Conservation (phyloP, 2,329 filamentous ascomycete species). For the Penicillium brevicompactum region DNA sequence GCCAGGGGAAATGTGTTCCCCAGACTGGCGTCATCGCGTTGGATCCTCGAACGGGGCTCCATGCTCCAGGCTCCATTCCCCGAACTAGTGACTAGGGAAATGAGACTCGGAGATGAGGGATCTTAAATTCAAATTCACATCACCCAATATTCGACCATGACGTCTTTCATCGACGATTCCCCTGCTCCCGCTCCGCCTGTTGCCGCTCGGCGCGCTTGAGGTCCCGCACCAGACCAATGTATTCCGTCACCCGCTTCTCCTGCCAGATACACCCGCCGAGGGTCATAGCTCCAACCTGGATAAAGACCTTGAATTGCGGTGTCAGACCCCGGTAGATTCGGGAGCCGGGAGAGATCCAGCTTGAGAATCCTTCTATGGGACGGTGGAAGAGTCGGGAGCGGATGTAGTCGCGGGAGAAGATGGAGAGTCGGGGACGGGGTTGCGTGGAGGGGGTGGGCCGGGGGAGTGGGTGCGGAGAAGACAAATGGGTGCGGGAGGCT, state of each 20-base stretch:
- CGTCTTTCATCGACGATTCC: constrained; percentile 11
- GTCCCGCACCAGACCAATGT: constrained; percentile 46
- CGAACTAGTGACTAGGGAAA: neutral
- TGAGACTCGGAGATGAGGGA: neutral
- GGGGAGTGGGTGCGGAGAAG: constrained; percentile 36
- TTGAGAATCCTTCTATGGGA: constrained; percentile 52
- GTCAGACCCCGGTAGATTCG: constrained; percentile 51
- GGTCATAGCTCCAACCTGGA: constrained; percentile 51
- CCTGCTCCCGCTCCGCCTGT: constrained; percentile 31
- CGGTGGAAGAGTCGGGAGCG: constrained; percentile 39
- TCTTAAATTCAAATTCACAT: neutral
- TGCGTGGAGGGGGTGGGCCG: constrained; percentile 24
- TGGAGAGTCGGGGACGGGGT: constrained; percentile 24
- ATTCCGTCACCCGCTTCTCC: constrained; percentile 49
- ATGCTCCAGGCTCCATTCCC: neutral
- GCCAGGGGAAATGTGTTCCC: constrained; percentile 5
- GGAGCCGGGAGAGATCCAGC: constrained; percentile 46
- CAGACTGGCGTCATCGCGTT: constrained; percentile 6
- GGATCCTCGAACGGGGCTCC: neutral
- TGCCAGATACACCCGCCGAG: constrained; percentile 53
- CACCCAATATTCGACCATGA: neutral
- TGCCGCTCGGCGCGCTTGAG: constrained; percentile 44
- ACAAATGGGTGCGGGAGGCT: constrained; percentile 46
- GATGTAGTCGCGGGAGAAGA: constrained; percentile 33
- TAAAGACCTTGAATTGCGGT: constrained; percentile 52